phyloP scores from a whole-genome alignment of 345 rosid genomes.

The Ailanthus altissimus region DNA sequence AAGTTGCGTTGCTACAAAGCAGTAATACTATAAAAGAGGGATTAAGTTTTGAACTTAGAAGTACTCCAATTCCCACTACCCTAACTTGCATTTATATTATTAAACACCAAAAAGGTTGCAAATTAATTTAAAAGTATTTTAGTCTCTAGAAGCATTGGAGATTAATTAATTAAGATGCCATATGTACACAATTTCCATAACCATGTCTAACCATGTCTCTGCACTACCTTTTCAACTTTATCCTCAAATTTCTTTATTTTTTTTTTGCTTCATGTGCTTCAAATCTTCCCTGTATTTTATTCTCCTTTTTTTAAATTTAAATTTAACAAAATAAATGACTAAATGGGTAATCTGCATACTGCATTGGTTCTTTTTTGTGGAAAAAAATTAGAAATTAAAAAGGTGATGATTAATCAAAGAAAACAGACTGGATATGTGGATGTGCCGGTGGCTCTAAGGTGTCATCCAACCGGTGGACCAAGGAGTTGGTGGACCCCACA shows the following conservation, averaged over 20 bases:
- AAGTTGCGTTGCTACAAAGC: not conserved
- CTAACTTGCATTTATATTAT: not conserved
- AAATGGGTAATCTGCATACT: no score
- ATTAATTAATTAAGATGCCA: conserved; percentile 25
- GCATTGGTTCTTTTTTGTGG: no score
- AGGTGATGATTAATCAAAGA: no score
- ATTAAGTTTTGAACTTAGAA: not conserved
- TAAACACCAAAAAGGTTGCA: not conserved
- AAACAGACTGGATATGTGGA: no score
- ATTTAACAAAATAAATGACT: no score
- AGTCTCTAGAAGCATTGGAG: not conserved
- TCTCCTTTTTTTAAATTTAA: conserved; percentile 87
- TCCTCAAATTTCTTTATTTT: conserved; percentile 93
- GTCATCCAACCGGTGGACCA: no score
- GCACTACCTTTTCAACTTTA: conserved; percentile 72
- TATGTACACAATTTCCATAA: conserved; percentile 16
- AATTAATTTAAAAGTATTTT: not conserved
- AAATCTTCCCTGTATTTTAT: conserved; percentile 87
- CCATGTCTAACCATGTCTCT: conserved; percentile 18
- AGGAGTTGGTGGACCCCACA: no score
- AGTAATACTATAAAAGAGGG: not conserved
- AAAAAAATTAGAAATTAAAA: no score
- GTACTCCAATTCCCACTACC: not conserved
- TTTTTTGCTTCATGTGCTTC: conserved; percentile 93
- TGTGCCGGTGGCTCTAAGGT: no score